A percentile compares a stretch with the other conserved stretches of the same genome.
These are phyloP conservation scores for Rhynchospora breviuscula DNA, from an alignment of 176 grass and related monocot genomes.

Conservation along the genomic window DNA sequence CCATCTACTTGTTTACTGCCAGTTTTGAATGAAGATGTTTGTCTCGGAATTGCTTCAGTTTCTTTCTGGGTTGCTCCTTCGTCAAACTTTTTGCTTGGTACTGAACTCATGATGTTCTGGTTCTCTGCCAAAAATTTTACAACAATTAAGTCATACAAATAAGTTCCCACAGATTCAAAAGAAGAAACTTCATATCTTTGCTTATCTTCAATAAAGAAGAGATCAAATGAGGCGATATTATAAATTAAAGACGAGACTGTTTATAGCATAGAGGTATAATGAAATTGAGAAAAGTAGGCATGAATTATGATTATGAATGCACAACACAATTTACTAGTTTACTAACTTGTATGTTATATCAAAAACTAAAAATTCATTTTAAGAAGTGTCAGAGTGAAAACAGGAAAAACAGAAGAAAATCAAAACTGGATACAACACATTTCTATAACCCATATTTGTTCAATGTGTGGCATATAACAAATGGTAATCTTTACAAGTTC, in stretches of 20 bases:
- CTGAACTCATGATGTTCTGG: not conserved
- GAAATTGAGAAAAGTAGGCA: not conserved
- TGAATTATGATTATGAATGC: not conserved
- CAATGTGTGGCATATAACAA: not conserved
- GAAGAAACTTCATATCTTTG: not conserved
- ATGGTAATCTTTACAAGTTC: not conserved
- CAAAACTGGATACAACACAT: not conserved
- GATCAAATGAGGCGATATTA: not conserved
- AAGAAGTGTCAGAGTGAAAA: not conserved
- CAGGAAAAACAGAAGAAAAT: not conserved
- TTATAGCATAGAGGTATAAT: not conserved
- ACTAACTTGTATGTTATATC: not conserved
- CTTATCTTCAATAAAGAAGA: not conserved
- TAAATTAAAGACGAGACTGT: not conserved
- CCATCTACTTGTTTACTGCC: constrained; percentile 9
- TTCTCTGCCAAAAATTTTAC: constrained; percentile 8
- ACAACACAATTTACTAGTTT: not conserved
- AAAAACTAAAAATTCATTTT: not conserved
- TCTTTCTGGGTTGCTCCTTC: not conserved
- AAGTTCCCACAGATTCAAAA: not conserved
- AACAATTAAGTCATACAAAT: not conserved
- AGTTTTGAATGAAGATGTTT: constrained; percentile 3
- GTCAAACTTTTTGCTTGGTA: constrained; percentile 14
- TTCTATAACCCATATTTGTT: not conserved
- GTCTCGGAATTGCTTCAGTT: not conserved